A percentile compares a stretch with the other conserved stretches of the same genome.
Evolutionary conservation across 768 basidiomycete genomes (phyloP).

Genomic region (Leucocoprinus birnbaumii): DNA sequence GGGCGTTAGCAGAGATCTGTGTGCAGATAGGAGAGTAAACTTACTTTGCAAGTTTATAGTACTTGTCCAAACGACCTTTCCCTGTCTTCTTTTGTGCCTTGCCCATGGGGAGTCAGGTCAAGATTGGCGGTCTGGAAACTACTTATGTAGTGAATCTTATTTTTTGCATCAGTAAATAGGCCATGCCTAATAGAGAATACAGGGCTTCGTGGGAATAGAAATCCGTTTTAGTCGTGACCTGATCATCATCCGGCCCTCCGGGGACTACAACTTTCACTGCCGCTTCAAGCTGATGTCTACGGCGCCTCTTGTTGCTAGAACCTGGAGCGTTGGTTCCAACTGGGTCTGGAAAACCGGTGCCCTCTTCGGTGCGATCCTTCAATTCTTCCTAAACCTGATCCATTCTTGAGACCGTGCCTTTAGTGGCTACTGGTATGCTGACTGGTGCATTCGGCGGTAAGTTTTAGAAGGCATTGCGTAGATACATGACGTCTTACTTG

Average conservation of each 20-base stretch:
- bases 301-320: conserved; percentile 23
- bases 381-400: background rate
- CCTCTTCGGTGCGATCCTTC: conserved; percentile 29
- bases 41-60: conserved; percentile 94
- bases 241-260: too few species aligned
- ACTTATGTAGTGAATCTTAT: too few species aligned
- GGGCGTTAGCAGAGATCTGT: conserved; percentile 11
- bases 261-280: too few species aligned
- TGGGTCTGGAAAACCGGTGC: conserved; percentile 43
- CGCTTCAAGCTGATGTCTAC: too few species aligned
- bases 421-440: conserved; percentile 48
- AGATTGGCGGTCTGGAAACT: background rate
- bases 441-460: conserved; percentile 63
- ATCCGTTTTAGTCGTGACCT: too few species aligned
- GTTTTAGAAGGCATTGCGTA: conserved; percentile 7
- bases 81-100: conserved; percentile 94
- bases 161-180: too few species aligned
- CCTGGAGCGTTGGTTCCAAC: conserved; percentile 14
- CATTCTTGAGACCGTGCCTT: background rate
- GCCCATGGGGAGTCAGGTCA: conserved; percentile 42
- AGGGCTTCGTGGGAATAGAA: too few species aligned
- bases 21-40: conserved; percentile 7
- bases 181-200: too few species aligned
- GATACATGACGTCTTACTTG: background rate
- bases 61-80: conserved; percentile 94